Conservation (phyloP, 2,329 filamentous ascomycete species). For the Exophiala xenobiotica region DNA sequence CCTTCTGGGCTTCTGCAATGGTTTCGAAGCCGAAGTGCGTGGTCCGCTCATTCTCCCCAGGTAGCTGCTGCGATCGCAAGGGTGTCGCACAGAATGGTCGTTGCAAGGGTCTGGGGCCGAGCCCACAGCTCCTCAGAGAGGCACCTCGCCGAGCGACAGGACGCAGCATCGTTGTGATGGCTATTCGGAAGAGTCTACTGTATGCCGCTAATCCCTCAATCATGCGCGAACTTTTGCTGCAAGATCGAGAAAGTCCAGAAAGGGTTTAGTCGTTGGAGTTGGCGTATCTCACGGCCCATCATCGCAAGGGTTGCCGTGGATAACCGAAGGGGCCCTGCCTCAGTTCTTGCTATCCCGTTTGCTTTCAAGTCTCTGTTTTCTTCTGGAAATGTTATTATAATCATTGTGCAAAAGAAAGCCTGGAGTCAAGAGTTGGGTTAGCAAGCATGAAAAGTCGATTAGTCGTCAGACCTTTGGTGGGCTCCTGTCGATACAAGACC, state of each 20-base stretch:
- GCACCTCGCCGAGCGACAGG: neutral
- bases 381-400: neutral
- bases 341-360: neutral
- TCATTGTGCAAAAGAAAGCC: neutral
- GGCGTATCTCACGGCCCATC: no score
- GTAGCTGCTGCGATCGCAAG: slow-evolving; percentile 12
- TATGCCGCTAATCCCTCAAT: no score
- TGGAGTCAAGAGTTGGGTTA: neutral
- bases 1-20: slow-evolving; percentile 76
- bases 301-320: slow-evolving; percentile 4
- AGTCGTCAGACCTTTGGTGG: slow-evolving; percentile 12
- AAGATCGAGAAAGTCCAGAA: neutral
- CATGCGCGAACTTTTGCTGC: neutral
- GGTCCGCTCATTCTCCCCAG: slow-evolving; percentile 53
- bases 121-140: slow-evolving; percentile 2
- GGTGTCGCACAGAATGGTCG: slow-evolving; percentile 12
- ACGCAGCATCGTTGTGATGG: slow-evolving; percentile 14
- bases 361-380: neutral
- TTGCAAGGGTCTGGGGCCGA: neutral
- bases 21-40: slow-evolving; percentile 93
- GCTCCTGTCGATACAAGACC: slow-evolving; percentile 8
- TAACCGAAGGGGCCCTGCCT: slow-evolving; percentile 1
- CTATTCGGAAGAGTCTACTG: no score
- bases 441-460: slow-evolving; percentile 18
- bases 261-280: slow-evolving; percentile 3